These are phyloP conservation scores for Colletotrichum siamense DNA, from an alignment of 2,329 filamentous ascomycete species.

Conservation along the genomic window DNA sequence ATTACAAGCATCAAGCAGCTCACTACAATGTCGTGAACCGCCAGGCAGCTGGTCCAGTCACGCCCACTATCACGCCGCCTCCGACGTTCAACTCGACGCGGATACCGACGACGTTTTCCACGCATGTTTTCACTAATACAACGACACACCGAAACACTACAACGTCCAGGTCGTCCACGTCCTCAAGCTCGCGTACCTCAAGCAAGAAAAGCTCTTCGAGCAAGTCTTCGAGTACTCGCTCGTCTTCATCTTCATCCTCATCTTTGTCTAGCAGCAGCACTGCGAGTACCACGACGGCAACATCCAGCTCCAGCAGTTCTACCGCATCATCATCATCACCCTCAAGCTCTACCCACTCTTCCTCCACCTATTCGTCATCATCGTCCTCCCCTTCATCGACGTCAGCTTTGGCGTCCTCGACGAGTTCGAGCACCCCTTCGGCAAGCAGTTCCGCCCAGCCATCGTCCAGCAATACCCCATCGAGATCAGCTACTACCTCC, in stretches of 20 bases:
- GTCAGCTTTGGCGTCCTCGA: neutral
- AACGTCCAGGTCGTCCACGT: neutral
- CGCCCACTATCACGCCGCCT: neutral
- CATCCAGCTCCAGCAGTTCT: neutral
- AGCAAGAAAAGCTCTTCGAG: neutral
- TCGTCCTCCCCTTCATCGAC: neutral
- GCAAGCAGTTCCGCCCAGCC: neutral
- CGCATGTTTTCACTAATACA: neutral
- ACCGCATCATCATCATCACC: neutral
- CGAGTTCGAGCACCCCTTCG: neutral
- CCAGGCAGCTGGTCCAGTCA: neutral
- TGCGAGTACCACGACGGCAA: neutral
- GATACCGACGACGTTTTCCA: neutral
- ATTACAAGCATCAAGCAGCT: neutral
- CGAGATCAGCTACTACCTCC: neutral
- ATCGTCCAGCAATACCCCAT: neutral
- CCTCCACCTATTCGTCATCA: neutral
- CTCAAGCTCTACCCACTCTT: neutral
- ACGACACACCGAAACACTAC: neutral
- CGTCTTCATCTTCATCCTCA: neutral
- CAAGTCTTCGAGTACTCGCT: neutral
- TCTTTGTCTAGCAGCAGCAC: neutral
- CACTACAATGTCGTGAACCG: neutral
- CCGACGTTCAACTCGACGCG: neutral
- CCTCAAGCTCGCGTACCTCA: neutral